Evolutionary conservation across 2,329 filamentous ascomycete genomes (phyloP), one percentile per base, ranked within the genome.

Genomic region (Botrytis deweyae): DNA sequence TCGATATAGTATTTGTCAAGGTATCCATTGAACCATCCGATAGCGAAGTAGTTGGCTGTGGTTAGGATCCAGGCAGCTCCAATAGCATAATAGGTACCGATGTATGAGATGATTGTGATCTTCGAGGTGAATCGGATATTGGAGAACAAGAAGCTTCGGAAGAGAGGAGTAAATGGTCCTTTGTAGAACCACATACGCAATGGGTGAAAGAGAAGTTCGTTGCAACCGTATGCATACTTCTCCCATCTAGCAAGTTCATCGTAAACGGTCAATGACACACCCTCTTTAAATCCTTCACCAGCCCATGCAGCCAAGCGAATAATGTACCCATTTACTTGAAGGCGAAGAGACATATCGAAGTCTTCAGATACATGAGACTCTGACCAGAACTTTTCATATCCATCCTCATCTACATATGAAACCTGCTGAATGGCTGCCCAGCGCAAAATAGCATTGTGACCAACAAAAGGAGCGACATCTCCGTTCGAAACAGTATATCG

Each of bases 201-300:
- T 4, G 93, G 93, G 80, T 95, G 88, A 85, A 96, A 95, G 73
- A 95, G 86, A 73, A 95, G 86, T 84, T 95, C 93, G 81, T 92
- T 93, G 83, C 93, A 95, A 55, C 93, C 92, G 79, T 94, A 95
- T 4, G 93, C 93, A 81, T 94, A 94, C 83, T 95, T 95, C 80
- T 95, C 93, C 93, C 93, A 95, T 73, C 93, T 91, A 2, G 92
- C 91, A 74, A 95, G 86, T 82, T 95, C 93, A 82, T 95, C 93
- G 80, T 95, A 94, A 16, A 95, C 92, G 0, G 93, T 95, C 73
- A 95, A 85, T 1, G 93, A 95, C 72, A 95, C 93, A 76, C 93
- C 93, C 81, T 95, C 93, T 81, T 94, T 91, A 85, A 94, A 94
- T 67, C 90, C 92, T n/a, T 91, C 89, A 55, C 90, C 90, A 10